Evolutionary conservation across 768 basidiomycete genomes (phyloP).

Genomic region (Boletus coccyginus): DNA sequence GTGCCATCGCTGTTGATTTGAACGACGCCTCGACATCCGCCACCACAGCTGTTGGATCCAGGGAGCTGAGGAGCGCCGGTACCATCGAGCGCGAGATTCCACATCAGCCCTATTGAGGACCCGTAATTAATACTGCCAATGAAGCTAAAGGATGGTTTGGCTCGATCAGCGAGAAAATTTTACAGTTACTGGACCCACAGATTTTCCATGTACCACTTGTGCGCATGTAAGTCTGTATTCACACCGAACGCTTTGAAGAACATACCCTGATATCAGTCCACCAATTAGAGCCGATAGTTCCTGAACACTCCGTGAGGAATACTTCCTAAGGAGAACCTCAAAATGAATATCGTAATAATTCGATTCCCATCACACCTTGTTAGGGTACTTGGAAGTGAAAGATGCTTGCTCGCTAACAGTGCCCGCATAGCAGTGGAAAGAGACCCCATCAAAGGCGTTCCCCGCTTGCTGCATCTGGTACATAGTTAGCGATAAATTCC

Average conservation of each 20-base stretch:
- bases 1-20: slow-evolving; percentile 63
- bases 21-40: slow-evolving; percentile 65
- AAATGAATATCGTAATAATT: neutral
- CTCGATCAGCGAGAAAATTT: slow-evolving; percentile 25
- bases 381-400: slow-evolving; percentile 55
- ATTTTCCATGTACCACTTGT: slow-evolving; percentile 68
- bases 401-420: slow-evolving; percentile 48
- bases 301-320: slow-evolving; percentile 61
- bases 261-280: slow-evolving; percentile 75
- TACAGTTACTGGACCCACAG: slow-evolving; percentile 38
- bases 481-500: neutral
- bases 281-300: slow-evolving; percentile 68
- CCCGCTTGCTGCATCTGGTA: slow-evolving; percentile 53
- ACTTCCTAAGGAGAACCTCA: slow-evolving; percentile 31
- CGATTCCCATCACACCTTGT: slow-evolving; percentile 36
- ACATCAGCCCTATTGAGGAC: slow-evolving; percentile 56
- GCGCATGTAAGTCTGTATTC: slow-evolving; percentile 8
- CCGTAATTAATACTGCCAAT: slow-evolving; percentile 36
- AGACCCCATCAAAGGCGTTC: slow-evolving; percentile 58
- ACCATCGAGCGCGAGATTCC: slow-evolving; percentile 69
- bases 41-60: slow-evolving; percentile 59
- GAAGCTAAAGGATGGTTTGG: slow-evolving; percentile 26
- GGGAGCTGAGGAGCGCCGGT: slow-evolving; percentile 64
- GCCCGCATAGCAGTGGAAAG: slow-evolving; percentile 74
- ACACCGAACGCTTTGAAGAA: neutral